phyloP scores from a whole-genome alignment of 2,329 filamentous ascomycete species.

The Claviceps maximensis region DNA sequence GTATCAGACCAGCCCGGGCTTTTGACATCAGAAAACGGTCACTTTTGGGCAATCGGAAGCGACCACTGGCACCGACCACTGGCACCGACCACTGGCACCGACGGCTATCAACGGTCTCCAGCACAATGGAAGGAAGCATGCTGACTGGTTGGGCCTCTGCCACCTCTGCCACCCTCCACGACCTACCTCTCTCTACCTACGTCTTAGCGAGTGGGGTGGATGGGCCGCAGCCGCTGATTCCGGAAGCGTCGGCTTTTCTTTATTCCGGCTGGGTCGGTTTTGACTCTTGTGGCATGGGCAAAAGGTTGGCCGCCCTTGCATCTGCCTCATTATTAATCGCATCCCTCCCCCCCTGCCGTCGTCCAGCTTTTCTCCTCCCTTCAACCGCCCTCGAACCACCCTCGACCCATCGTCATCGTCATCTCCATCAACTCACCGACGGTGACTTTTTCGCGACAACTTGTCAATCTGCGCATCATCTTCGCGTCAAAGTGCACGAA shows the following conservation, averaged over 20 bases:
- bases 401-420: conserved; percentile 1
- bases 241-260: neutral
- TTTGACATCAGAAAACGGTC: neutral
- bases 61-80: conserved; percentile 10
- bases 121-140: neutral
- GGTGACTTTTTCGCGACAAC: neutral
- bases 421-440: neutral
- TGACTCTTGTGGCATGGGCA: neutral
- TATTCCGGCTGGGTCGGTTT: neutral
- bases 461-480: neutral
- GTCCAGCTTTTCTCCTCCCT: neutral
- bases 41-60: neutral
- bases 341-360: neutral
- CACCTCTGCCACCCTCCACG: too few relatives aligned
- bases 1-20: neutral
- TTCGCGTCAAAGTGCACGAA: neutral
- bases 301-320: neutral
- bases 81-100: conserved; percentile 16
- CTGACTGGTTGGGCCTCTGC: neutral
- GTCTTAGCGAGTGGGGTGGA: too few relatives aligned
- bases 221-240: neutral
- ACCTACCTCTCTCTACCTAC: too few relatives aligned
- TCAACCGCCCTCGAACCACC: neutral
- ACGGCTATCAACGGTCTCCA: conserved; percentile 9
- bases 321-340: conserved; percentile 1